These are phyloP conservation scores for Lagenaria siceraria DNA, from an alignment of 306 rosid species.

Conservation along the genomic window DNA sequence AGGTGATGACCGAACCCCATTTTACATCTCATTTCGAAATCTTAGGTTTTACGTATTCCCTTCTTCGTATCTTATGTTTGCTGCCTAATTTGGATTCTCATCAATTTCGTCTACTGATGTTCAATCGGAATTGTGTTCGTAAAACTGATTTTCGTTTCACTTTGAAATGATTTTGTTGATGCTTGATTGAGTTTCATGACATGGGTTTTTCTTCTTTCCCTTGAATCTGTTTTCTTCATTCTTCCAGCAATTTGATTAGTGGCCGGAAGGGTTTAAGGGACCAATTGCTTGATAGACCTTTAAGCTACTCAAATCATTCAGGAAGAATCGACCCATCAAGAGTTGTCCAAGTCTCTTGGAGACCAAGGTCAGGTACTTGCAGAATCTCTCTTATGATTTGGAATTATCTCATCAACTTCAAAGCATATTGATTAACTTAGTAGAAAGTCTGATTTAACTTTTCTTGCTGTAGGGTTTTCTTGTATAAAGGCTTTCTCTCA, in stretches of 20 bases:
- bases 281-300: slow-evolving; percentile 5
- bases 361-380: slow-evolving; percentile 88
- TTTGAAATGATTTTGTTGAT: neutral
- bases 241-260: slow-evolving; percentile 14
- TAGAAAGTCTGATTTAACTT: slow-evolving; percentile 6
- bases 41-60: neutral
- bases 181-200: neutral
- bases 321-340: slow-evolving; percentile 51
- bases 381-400: slow-evolving; percentile 8
- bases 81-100: neutral
- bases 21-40: neutral
- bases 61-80: neutral
- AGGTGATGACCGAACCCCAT: slow-evolving; percentile 24
- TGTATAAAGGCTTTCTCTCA: slow-evolving; percentile 46
- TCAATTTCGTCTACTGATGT: neutral
- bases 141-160: neutral
- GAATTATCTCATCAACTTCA: neutral
- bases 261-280: slow-evolving; percentile 54
- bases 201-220: neutral
- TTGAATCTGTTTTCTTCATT: neutral
- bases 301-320: slow-evolving; percentile 22
- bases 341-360: slow-evolving; percentile 81
- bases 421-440: neutral
- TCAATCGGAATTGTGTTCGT: neutral
- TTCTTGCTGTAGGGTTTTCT: slow-evolving; percentile 48